These are phyloP conservation scores for Hemisphaericaspora subhashii DNA, from an alignment of 1,139 yeast species.

Conservation along the genomic window DNA sequence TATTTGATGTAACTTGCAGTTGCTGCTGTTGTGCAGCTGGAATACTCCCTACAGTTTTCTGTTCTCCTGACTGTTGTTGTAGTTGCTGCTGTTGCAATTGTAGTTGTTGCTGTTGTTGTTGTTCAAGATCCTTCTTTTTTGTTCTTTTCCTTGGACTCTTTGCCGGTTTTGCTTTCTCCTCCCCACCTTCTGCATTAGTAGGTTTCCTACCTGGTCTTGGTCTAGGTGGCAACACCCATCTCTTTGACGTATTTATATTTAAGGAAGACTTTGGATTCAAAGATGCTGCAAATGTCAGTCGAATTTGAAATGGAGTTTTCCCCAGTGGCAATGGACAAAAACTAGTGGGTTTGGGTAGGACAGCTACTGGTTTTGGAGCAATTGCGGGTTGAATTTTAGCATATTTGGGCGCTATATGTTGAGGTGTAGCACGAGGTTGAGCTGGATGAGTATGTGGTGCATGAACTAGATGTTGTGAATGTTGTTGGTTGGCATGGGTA, in stretches of 20 bases:
- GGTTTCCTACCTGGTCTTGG: conserved; percentile 64
- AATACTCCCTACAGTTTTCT: no score
- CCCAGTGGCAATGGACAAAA: conserved; percentile 16
- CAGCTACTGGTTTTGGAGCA: conserved; percentile 38
- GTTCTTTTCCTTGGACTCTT: conserved; percentile 15
- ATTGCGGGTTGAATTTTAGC: conserved; percentile 44
- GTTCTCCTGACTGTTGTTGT: not conserved
- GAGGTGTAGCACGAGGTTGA: conserved; percentile 6
- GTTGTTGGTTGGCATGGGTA: not conserved
- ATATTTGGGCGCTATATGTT: conserved; percentile 23
- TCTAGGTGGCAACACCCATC: conserved; percentile 67
- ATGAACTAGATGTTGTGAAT: conserved; percentile 4
- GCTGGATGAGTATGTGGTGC: conserved; percentile 2
- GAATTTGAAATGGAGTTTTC: conserved; percentile 15
- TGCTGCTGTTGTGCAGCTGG: no score
- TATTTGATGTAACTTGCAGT: not conserved
- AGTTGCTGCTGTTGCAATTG: not conserved
- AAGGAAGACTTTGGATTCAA: conserved; percentile 14
- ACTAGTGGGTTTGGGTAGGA: conserved; percentile 25
- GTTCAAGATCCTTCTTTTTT: conserved; percentile 8
- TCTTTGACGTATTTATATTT: conserved; percentile 50
- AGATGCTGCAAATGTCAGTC: conserved; percentile 7
- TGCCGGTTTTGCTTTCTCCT: conserved; percentile 8
- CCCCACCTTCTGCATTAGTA: conserved; percentile 17
- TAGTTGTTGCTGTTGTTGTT: conserved; percentile 1